Evolutionary conservation across 768 basidiomycete species (phyloP), one percentile per base, ranked within the genome.

Genomic region (Amanita inopinata): DNA sequence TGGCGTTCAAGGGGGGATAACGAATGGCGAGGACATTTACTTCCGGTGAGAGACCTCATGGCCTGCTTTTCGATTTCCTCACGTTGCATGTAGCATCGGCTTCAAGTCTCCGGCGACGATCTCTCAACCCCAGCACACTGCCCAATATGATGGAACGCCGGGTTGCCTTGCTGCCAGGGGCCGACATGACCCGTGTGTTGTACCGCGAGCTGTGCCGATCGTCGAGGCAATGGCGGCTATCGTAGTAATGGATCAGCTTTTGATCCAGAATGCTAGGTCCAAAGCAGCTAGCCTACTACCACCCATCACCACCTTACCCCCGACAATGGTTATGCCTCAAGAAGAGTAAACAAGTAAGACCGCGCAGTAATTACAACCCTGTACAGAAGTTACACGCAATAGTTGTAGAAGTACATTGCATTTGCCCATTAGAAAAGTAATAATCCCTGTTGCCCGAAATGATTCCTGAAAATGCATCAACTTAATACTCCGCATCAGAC

Each of bases 31-130:
- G 68, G 80, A 89, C 56, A 83, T 99, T 53, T 99, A 97, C 71
- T 99, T 99, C 73, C 76, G 91, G 91, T 84, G 53, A 50, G 76
- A n/a, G n/a, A n/a, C n/a, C 55, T 18, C 28, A 34, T 24, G 17
- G 23, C 27, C 20, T 20, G 8, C 8, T 20, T 46, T 45, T 30
- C 15, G 24, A 27, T 17, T 4, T 38, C 20, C 12, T 17, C 20
- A 17, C n/a, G n/a, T 11, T 42, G 36, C 27, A 30, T 12, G 15
- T 44, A 96, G 92, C 45, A 74, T 97, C 52, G 93, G 86, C 7
- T 99, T 99, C 78, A 99, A 99, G 66, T 90, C 90, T 12, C 96
- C 96, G 43, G 96, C 96, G 35, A 99, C 96, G 43, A 99, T 99
- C 59, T 87, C 91, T 17, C 91, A 88, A 59, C 69, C 79, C 20